These are phyloP conservation scores for Poteriospumella lacustris DNA, from an alignment of 108 stramenopile genomes.

Conservation along the genomic window DNA sequence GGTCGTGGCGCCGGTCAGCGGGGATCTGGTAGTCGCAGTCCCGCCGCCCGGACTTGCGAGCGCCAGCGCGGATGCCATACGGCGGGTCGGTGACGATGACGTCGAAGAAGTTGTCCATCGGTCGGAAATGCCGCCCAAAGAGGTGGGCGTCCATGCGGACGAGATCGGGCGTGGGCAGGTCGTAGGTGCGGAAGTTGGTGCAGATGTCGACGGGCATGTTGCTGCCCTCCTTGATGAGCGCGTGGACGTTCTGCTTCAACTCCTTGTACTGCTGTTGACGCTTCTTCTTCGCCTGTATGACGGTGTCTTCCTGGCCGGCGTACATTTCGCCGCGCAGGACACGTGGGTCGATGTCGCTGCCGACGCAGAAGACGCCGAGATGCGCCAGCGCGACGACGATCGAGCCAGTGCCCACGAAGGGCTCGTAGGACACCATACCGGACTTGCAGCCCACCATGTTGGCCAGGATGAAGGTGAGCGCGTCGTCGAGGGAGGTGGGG, in stretches of 20 bases:
- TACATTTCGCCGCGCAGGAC: conserved; percentile 70
- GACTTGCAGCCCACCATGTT: conserved; percentile 56
- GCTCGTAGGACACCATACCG: conserved; percentile 72
- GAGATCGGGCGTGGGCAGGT: conserved; percentile 79
- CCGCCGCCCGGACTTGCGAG: conserved; percentile 49
- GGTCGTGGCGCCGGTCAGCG: conserved; percentile 76
- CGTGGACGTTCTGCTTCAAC: conserved; percentile 40
- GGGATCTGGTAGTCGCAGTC: conserved; percentile 44
- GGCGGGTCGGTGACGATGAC: conserved; percentile 62
- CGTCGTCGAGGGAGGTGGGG: conserved; percentile 95
- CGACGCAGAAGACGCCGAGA: conserved; percentile 76
- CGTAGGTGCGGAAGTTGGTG: conserved; percentile 78
- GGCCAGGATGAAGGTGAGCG: conserved; percentile 87
- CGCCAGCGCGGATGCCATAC: conserved; percentile 82
- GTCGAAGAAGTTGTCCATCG: conserved; percentile 56
- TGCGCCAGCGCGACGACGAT: conserved; percentile 79
- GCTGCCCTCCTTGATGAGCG: background rate
- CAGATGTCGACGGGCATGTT: conserved; percentile 37
- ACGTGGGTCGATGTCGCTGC: conserved; percentile 88
- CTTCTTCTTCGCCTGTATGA: no score
- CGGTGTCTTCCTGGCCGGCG: conserved; percentile 36
- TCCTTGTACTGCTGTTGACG: conserved; percentile 27
- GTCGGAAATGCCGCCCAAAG: conserved; percentile 66
- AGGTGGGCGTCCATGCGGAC: conserved; percentile 80
- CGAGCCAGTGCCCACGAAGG: conserved; percentile 94